A percentile compares a stretch with the other conserved stretches of the same genome.
Conservation (phyloP, 179 eudicot genomes). For the Pouteria campechiana region DNA sequence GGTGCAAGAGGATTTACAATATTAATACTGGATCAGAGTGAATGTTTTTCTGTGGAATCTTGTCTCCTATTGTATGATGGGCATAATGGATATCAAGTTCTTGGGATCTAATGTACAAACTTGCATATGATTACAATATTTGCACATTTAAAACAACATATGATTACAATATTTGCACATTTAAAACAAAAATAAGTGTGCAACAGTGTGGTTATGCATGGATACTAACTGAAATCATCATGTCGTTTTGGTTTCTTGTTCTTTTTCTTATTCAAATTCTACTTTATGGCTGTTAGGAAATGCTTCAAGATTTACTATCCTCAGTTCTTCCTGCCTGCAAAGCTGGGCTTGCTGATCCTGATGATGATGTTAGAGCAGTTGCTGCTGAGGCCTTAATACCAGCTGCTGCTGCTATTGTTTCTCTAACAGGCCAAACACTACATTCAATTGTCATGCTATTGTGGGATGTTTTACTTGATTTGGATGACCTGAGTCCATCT, state of each 20-base stretch:
- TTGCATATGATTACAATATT: too few species aligned
- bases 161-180: too few species aligned
- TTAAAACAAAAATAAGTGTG: too few species aligned
- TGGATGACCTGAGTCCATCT: constrained; percentile 98
- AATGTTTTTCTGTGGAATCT: too few species aligned
- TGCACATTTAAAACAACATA: too few species aligned
- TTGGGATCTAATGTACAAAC: too few species aligned
- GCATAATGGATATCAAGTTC: too few species aligned
- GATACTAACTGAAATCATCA: too few species aligned
- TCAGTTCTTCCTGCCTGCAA: constrained; percentile 92
- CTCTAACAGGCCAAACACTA: constrained; percentile 51
- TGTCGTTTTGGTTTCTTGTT: background rate
- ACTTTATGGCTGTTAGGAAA: constrained; percentile 34
- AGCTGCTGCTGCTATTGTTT: constrained; percentile 71
- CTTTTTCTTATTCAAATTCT: background rate
- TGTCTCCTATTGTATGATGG: too few species aligned
- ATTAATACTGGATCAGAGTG: too few species aligned
- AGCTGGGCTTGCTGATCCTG: constrained; percentile 97
- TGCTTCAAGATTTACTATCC: constrained; percentile 77
- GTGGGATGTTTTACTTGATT: constrained; percentile 96
- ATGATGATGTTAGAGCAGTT: constrained; percentile 99
- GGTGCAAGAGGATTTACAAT: too few species aligned
- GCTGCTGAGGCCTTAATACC: constrained; percentile 99
- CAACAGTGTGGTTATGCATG: too few species aligned
- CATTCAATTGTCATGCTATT: constrained; percentile 76